A percentile compares a stretch with the other conserved stretches of the same genome.
Evolutionary conservation across 495 filamentous ascomycete species (phyloP).

Genomic region (Haplographium delicatum): DNA sequence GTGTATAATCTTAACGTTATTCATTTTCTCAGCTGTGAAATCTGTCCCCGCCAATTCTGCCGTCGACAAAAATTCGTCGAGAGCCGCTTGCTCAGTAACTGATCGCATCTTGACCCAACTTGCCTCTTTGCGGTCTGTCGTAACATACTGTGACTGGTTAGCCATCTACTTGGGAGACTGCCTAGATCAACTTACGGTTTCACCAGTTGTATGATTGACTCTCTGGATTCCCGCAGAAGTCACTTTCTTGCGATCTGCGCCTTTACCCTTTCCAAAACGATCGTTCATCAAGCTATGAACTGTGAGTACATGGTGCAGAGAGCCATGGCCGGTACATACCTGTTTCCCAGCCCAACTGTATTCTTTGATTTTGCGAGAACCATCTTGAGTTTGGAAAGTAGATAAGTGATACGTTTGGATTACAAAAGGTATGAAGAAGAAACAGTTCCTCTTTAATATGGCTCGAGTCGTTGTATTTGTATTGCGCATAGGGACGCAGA

Average conservation of each 20-base stretch:
- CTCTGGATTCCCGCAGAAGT: slow-evolving; percentile 48
- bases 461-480: slow-evolving; percentile 3
- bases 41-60: slow-evolving; percentile 90
- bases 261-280: slow-evolving; percentile 69
- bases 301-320: neutral
- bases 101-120: slow-evolving; percentile 95
- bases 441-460: no score
- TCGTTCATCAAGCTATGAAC: slow-evolving; percentile 32
- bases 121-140: slow-evolving; percentile 69
- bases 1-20: slow-evolving; percentile 97
- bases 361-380: slow-evolving; percentile 94
- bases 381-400: slow-evolving; percentile 51
- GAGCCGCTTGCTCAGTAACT: slow-evolving; percentile 92
- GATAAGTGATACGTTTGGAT: no score
- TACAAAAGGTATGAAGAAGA: neutral
- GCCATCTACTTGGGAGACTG: neutral
- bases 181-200: slow-evolving; percentile 29
- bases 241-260: slow-evolving; percentile 60
- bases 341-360: slow-evolving; percentile 84
- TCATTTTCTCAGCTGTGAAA: slow-evolving; percentile 98
- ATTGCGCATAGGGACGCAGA: neutral
- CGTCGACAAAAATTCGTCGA: slow-evolving; percentile 62
- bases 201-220: slow-evolving; percentile 54
- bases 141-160: slow-evolving; percentile 48
- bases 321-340: slow-evolving; percentile 17